Percentiles rank a stretch among this genome's conserved stretches.
These are phyloP conservation scores for Heliamphora exappendiculata DNA, from an alignment of 148 eudicot genomes.

Conservation along the genomic window DNA sequence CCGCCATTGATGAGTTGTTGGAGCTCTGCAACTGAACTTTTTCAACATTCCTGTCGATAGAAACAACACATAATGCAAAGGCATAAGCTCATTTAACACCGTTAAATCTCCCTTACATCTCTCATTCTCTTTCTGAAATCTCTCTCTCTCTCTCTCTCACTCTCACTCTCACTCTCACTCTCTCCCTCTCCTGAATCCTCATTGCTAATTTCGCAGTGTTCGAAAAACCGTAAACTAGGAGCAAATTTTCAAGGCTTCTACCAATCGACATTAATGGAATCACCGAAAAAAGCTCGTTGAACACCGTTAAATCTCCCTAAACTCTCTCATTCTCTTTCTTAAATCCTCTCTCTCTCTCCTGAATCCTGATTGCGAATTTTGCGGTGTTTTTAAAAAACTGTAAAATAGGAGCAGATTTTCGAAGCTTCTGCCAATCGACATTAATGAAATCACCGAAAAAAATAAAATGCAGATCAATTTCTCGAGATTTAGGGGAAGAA, in stretches of 20 bases:
- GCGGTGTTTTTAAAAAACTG: background rate
- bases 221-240: background rate
- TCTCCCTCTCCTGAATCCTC: background rate
- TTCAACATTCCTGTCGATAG: constrained; percentile 16
- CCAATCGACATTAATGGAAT: background rate
- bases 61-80: background rate
- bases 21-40: constrained; percentile 31
- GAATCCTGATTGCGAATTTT: background rate
- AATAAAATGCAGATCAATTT: background rate
- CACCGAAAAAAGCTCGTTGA: background rate
- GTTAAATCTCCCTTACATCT: background rate
- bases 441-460: background rate
- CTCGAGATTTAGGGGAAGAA: background rate
- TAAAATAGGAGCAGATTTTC: background rate
- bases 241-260: background rate
- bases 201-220: background rate
- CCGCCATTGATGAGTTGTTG: constrained; percentile 39
- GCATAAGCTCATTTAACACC: background rate
- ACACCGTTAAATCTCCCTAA: too few relatives aligned
- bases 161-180: background rate
- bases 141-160: background rate
- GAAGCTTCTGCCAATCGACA: background rate
- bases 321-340: background rate
- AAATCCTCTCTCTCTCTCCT: background rate
- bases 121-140: background rate